A percentile compares a stretch with the other conserved stretches of the same genome.
phyloP scores from a whole-genome alignment of 2,329 filamentous ascomycete genomes.

The Exophiala bonariae region DNA sequence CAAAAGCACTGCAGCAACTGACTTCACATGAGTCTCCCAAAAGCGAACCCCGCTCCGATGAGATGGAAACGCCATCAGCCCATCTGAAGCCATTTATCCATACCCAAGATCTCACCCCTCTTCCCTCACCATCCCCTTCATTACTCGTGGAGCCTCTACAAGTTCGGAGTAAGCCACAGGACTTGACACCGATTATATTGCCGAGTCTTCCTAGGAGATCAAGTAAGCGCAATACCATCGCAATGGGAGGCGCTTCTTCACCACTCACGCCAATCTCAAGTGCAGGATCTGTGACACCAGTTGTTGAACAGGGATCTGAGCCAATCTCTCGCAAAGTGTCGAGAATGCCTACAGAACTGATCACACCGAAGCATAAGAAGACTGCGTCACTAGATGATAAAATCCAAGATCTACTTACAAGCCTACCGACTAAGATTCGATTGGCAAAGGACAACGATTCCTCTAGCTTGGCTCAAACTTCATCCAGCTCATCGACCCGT shows the following conservation, averaged over 20 bases:
- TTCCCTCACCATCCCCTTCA: conserved; percentile 20
- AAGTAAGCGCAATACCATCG: conserved; percentile 27
- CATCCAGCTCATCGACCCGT: conserved; percentile 36
- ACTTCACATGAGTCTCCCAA: conserved; percentile 25
- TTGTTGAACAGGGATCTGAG: neutral
- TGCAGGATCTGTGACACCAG: conserved; percentile 13
- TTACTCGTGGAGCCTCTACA: conserved; percentile 18
- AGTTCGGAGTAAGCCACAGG: conserved; percentile 7
- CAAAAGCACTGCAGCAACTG: conserved; percentile 25
- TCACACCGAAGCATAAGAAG: conserved; percentile 1
- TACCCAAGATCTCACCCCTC: conserved; percentile 12
- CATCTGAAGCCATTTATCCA: neutral
- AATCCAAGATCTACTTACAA: conserved; percentile 75
- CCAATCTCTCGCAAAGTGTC: neutral
- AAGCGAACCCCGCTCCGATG: conserved; percentile 21
- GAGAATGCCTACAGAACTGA: neutral
- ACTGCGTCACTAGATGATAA: conserved; percentile 69
- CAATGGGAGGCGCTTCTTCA: conserved; percentile 4
- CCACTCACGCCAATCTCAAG: conserved; percentile 15
- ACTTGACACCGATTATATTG: neutral
- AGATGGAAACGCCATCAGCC: conserved; percentile 25
- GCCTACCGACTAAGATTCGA: conserved; percentile 76
- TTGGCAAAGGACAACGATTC: conserved; percentile 50
- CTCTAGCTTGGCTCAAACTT: conserved; percentile 33
- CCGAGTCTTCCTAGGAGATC: conserved; percentile 27